Conservation (phyloP, 768 basidiomycete genomes). For the Suillus placidus region DNA sequence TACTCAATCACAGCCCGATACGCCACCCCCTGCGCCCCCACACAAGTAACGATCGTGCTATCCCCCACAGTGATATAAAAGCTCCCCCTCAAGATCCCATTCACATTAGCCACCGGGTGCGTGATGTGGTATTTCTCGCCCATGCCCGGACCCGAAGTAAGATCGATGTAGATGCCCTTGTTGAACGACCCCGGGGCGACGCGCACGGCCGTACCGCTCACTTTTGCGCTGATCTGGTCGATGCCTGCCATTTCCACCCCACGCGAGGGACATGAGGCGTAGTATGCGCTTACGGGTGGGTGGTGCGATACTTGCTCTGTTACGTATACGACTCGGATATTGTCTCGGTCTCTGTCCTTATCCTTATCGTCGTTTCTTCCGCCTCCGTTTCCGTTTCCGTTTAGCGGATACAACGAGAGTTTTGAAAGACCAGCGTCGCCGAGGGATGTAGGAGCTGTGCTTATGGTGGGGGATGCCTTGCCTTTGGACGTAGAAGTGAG, state of each 20-base stretch:
- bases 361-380: constrained; percentile 40
- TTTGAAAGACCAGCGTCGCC: constrained; percentile 49
- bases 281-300: constrained; percentile 89
- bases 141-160: constrained; percentile 72
- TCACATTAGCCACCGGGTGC: constrained; percentile 87
- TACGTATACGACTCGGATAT: constrained; percentile 71
- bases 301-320: constrained; percentile 98
- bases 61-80: constrained; percentile 91
- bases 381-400: constrained; percentile 17
- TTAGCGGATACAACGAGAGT: constrained; percentile 49
- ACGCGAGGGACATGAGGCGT: constrained; percentile 73
- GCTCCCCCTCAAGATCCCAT: constrained; percentile 87
- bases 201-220: constrained; percentile 84
- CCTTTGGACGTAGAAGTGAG: constrained; percentile 55
- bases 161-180: constrained; percentile 82
- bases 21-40: constrained; percentile 62
- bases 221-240: constrained; percentile 93
- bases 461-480: constrained; percentile 52
- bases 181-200: constrained; percentile 84
- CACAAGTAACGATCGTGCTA: constrained; percentile 79
- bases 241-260: constrained; percentile 74
- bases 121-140: constrained; percentile 88
- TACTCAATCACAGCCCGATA: constrained; percentile 89
- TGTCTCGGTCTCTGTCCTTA: neutral
- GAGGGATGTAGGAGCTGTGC: constrained; percentile 48